phyloP scores from a whole-genome alignment of 1,139 yeast species.

The Scheffersomyces insectosa region DNA sequence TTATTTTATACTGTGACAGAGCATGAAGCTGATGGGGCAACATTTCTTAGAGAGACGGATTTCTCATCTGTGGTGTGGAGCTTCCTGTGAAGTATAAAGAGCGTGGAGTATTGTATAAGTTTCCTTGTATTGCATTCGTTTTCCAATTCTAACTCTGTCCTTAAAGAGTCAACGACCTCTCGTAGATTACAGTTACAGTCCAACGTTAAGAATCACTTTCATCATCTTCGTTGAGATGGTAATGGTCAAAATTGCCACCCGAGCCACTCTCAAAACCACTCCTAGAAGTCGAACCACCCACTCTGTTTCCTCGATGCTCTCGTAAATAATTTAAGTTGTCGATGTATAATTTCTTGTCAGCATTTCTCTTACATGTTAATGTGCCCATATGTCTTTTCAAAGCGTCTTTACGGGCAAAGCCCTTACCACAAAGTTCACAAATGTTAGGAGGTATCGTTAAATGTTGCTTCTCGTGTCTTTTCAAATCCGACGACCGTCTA shows the following conservation, averaged over 20 bases:
- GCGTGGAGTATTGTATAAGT: no score
- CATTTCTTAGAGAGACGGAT: no score
- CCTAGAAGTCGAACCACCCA: not conserved
- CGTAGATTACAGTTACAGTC: no score
- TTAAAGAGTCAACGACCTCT: no score
- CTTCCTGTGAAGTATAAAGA: no score
- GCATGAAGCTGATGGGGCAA: not conserved
- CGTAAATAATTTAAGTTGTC: conserved; percentile 35
- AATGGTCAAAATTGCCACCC: not conserved
- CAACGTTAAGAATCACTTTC: not conserved
- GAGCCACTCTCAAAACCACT: not conserved
- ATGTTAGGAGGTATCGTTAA: conserved; percentile 62
- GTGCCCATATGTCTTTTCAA: conserved; percentile 73
- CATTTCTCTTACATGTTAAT: conserved; percentile 68
- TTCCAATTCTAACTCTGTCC: no score
- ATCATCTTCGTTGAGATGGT: not conserved
- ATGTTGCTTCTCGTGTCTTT: conserved; percentile 65
- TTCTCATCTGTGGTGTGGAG: no score
- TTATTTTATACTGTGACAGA: conserved; percentile 5
- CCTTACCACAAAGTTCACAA: conserved; percentile 74
- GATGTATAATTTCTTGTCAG: conserved; percentile 46
- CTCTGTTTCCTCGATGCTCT: conserved; percentile 1
- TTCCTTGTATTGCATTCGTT: no score
- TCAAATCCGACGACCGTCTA: conserved; percentile 62
- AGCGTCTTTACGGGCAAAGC: conserved; percentile 82